Evolutionary conservation across 371 early-diverging fungal species (phyloP), one percentile per base, ranked within the genome.

Genomic region (Mucor mucedo): DNA sequence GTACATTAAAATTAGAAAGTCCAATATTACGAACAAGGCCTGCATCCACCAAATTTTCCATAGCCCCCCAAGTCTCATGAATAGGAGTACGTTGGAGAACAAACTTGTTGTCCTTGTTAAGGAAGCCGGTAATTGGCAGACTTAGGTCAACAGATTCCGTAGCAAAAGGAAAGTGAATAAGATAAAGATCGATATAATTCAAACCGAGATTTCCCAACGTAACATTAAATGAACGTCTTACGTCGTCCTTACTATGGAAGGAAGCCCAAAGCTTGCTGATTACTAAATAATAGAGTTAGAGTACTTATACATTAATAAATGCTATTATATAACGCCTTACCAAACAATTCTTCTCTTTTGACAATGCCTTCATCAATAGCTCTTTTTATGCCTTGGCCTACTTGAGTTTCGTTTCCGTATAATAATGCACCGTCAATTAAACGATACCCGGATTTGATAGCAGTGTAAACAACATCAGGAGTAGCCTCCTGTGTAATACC

Each of bases 251-350:
- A 47, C 58, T 42, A 50, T 86, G 87, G 57, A 71, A 72, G 33
- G 76, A 79, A 64, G 87, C 88, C 89, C 88, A 89, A 33, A 92
- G 74, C 74, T 93, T 94, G 50, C 88, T 84, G 38, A 90, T 86
- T 58, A 91, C 85, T 79, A 21, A 21, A 85, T 80, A 35, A n/a
- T 14, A 32, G 16, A 14, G 21, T 29, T 3, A 14, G 2, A 16
- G 5, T 33, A 16, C n/a, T 5, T 27, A 16, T 28, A 4, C 49
- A 48, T n/a, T 0, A 42, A 21, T 21, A 6, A 40, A 6, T 14
- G 10, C 14, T 48, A 7, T 21, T 21, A 21, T 6, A 21, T 4
- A 62, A 8, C 8, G 35, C 35, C 74, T 76, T 75, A 80, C 80
- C 58, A 52, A 81, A 81, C 14, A 81, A 54, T 1, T 81, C 81